These are phyloP conservation scores for Aspergillus quadricinctus DNA, from an alignment of 2,329 filamentous ascomycete species.

Conservation along the genomic window DNA sequence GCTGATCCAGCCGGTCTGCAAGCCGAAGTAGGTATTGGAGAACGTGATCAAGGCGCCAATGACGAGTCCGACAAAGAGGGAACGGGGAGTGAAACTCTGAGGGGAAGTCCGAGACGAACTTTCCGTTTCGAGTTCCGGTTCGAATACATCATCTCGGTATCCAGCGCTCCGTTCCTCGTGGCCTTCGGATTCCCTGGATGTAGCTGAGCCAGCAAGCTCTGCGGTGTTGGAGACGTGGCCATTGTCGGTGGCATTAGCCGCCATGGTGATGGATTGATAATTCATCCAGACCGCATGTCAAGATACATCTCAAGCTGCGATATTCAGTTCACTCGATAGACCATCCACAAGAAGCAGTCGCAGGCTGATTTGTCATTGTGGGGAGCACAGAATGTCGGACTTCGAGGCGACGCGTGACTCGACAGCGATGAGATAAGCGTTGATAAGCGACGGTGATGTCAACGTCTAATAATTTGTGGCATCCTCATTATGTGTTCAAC, in stretches of 20 bases:
- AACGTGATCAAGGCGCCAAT: slow-evolving; percentile 93
- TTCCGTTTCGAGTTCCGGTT: neutral
- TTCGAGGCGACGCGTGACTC: neutral
- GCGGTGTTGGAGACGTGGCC: slow-evolving; percentile 1
- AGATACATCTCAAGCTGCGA: neutral
- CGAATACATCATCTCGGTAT: neutral
- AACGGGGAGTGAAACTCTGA: slow-evolving; percentile 76
- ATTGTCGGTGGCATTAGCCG: slow-evolving; percentile 21
- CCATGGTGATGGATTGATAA: slow-evolving; percentile 34
- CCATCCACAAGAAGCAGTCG: neutral
- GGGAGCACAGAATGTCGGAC: neutral
- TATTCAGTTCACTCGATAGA: neutral
- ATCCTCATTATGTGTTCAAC: neutral
- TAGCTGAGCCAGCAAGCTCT: slow-evolving; percentile 4
- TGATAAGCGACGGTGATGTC: slow-evolving; percentile 2
- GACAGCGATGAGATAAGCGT: neutral
- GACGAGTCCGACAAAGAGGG: slow-evolving; percentile 70
- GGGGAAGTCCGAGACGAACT: slow-evolving; percentile 23
- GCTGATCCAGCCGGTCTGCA: slow-evolving; percentile 79
- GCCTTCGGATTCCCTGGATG: slow-evolving; percentile 1
- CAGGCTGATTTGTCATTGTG: neutral
- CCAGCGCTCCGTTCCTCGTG: neutral
- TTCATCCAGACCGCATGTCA: slow-evolving; percentile 24
- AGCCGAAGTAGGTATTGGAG: slow-evolving; percentile 97
- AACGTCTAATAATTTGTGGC: neutral